Conservation (phyloP, 2,329 filamentous ascomycete genomes). For the Colletotrichum sp. region DNA sequence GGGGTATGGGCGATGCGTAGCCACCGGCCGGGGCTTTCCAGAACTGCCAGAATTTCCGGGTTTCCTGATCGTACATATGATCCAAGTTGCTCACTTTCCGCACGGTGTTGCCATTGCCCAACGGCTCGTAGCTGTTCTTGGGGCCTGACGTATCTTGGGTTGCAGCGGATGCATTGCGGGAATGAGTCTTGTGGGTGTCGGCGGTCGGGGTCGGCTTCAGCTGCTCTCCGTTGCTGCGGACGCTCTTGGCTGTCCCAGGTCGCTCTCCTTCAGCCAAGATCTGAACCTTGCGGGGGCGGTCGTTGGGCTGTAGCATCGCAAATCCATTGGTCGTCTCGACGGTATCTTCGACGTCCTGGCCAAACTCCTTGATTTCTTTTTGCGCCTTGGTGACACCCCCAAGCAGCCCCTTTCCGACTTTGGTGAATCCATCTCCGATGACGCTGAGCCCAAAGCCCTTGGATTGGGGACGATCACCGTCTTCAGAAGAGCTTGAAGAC, state of each 20-base stretch:
- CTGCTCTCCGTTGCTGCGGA: neutral
- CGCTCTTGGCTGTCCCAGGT: neutral
- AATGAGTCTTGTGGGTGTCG: constrained; percentile 38
- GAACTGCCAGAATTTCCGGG: constrained; percentile 64
- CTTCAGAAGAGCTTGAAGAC: constrained; percentile 26
- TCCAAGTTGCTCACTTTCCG: constrained; percentile 54
- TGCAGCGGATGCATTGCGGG: constrained; percentile 38
- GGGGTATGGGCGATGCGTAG: constrained; percentile 66
- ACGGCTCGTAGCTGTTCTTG: constrained; percentile 35
- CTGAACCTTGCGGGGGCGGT: constrained; percentile 33
- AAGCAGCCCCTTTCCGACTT: constrained; percentile 35
- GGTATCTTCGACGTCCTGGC: constrained; percentile 55
- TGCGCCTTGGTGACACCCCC: constrained; percentile 47
- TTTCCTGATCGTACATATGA: constrained; percentile 52
- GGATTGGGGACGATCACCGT: constrained; percentile 2
- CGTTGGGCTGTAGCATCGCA: constrained; percentile 26
- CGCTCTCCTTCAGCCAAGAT: constrained; percentile 37
- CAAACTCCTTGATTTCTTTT: constrained; percentile 52
- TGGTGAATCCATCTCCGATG: constrained; percentile 55
- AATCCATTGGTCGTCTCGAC: constrained; percentile 64
- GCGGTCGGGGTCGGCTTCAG: constrained; percentile 27
- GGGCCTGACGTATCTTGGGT: constrained; percentile 44
- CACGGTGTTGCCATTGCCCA: constrained; percentile 53
- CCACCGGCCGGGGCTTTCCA: constrained; percentile 68
- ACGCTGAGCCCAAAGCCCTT: constrained; percentile 20